phyloP scores from a whole-genome alignment of 2,329 filamentous ascomycete species.

The Calonectria fujianensis region DNA sequence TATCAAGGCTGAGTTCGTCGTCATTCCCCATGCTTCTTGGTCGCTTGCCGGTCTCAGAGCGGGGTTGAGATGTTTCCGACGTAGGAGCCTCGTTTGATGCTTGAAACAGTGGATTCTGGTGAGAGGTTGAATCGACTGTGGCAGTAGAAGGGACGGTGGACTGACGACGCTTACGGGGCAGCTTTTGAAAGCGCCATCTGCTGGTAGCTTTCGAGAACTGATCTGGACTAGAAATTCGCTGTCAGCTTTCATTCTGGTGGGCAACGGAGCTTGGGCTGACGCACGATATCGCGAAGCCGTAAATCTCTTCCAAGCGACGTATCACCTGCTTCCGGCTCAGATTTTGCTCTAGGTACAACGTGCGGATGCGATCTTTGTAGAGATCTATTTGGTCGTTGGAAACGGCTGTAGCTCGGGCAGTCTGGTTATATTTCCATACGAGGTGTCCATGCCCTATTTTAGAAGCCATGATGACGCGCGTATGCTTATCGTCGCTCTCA shows the following conservation, averaged over 20 bases:
- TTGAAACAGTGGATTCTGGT: neutral
- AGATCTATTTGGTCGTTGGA: conserved; percentile 24
- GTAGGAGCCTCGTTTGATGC: neutral
- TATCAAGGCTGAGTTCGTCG: too few species aligned
- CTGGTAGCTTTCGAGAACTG: conserved; percentile 29
- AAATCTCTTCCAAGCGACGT: neutral
- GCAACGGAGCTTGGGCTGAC: neutral
- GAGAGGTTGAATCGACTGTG: neutral
- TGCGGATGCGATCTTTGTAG: conserved; percentile 24
- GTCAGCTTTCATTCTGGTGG: neutral
- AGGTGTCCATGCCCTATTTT: neutral
- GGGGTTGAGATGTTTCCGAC: neutral
- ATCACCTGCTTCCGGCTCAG: conserved; percentile 11
- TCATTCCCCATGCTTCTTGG: neutral
- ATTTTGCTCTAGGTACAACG: conserved; percentile 20
- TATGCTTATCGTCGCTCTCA: too few species aligned
- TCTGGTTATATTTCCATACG: conserved; percentile 4
- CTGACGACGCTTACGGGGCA: neutral
- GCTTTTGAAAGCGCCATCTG: conserved; percentile 26
- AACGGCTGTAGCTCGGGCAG: conserved; percentile 9
- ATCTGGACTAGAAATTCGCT: neutral
- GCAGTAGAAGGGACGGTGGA: too few species aligned
- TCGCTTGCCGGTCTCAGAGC: neutral
- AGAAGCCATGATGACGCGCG: neutral
- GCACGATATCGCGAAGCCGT: conserved; percentile 4